Conservation (phyloP, 441 rosid species). For the Breynia disticha region DNA sequence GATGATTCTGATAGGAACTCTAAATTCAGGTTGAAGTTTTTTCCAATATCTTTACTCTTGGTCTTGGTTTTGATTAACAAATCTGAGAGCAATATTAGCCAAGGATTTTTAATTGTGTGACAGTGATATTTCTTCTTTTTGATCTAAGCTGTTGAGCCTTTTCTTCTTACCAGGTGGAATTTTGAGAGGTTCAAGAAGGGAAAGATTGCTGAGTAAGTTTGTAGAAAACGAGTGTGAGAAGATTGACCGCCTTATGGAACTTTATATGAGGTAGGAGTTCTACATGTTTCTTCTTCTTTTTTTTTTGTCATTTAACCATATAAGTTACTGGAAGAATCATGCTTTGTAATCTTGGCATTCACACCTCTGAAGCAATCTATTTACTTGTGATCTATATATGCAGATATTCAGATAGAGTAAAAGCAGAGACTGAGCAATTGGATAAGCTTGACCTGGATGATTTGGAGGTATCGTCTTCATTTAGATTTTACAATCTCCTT, state of each 20-base stretch:
- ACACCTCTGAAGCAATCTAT: neutral
- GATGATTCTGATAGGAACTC: too few species aligned
- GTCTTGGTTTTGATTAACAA: too few species aligned
- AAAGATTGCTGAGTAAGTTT: constrained; percentile 77
- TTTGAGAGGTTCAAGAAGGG: constrained; percentile 87
- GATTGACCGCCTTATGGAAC: constrained; percentile 94
- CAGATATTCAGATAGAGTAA: constrained; percentile 83
- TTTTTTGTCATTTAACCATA: constrained; percentile 6
- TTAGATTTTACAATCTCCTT: neutral
- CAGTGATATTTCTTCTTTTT: neutral
- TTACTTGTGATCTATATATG: neutral
- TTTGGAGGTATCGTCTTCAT: constrained; percentile 50
- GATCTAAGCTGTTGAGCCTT: neutral
- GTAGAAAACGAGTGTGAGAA: constrained; percentile 92
- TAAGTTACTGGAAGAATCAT: neutral
- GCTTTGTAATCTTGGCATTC: neutral
- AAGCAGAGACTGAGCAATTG: constrained; percentile 62
- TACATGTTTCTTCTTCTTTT: constrained; percentile 7
- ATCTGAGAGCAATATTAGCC: too few species aligned
- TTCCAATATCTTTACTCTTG: too few species aligned
- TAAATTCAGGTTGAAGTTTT: too few species aligned
- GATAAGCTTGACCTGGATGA: constrained; percentile 76
- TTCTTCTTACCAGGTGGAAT: constrained; percentile 55
- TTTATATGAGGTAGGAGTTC: constrained; percentile 56
- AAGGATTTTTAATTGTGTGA: neutral